phyloP scores from a whole-genome alignment of 257 asterid genomes.

The Rubia yunnanensis region DNA sequence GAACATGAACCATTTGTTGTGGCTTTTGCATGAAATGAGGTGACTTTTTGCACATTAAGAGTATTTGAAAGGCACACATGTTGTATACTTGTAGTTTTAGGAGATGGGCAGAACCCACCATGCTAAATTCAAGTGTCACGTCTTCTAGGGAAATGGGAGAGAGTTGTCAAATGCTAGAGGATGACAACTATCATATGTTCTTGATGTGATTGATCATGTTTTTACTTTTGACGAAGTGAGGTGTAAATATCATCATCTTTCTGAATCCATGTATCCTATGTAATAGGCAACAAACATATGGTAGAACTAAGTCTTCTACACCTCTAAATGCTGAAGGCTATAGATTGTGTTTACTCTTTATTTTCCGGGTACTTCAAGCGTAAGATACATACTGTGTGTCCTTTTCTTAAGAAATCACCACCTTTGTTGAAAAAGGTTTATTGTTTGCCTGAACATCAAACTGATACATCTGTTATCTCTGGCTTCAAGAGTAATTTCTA shows the following conservation, averaged over 20 bases:
- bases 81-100: too few relatives aligned
- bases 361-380: neutral
- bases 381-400: neutral
- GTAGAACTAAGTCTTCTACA: neutral
- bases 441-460: neutral
- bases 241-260: neutral
- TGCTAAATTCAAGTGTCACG: neutral
- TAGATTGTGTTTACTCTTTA: neutral
- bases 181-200: neutral
- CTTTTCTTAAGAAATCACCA: neutral
- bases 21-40: too few relatives aligned
- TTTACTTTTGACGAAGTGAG: neutral
- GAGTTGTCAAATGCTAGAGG: neutral
- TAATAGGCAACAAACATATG: neutral
- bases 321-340: neutral
- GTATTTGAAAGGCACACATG: neutral
- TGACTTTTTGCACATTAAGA: neutral
- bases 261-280: neutral
- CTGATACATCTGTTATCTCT: neutral
- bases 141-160: too few relatives aligned
- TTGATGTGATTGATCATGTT: neutral
- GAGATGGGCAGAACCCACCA: neutral
- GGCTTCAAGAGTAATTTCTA: neutral
- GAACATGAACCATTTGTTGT: neutral
- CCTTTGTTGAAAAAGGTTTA: neutral